Evolutionary conservation across 2,329 filamentous ascomycete genomes (phyloP).

Genomic region (Aspergillus fumigatus): DNA sequence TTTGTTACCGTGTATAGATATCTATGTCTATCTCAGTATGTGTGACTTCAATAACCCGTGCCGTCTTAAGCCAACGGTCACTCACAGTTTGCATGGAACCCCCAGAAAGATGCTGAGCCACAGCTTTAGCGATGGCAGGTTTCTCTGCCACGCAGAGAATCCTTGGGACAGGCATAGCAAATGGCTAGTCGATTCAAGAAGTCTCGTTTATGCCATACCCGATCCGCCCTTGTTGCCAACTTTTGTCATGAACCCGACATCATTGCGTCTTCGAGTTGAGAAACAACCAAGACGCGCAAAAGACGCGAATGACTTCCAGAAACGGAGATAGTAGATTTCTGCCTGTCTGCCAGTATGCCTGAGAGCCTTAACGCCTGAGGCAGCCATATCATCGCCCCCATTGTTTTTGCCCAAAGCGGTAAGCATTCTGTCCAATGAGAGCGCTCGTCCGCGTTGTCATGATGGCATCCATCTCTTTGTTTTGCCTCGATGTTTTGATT

Average conservation of each 20-base stretch:
- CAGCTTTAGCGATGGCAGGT: conserved; percentile 91
- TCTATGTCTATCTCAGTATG: conserved; percentile 45
- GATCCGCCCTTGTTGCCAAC: neutral
- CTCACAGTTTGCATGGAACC: conserved; percentile 66
- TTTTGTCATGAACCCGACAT: neutral
- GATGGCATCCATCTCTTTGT: conserved; percentile 1
- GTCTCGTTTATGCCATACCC: neutral
- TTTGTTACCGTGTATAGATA: conserved; percentile 60
- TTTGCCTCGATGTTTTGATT: conserved; percentile 2
- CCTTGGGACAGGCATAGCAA: conserved; percentile 30
- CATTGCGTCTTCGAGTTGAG: neutral
- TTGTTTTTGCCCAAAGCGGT: conserved; percentile 4
- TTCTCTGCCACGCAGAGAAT: conserved; percentile 80
- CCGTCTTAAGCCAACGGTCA: conserved; percentile 8
- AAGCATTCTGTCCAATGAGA: neutral
- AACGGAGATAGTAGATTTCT: neutral
- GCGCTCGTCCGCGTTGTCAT: conserved; percentile 5
- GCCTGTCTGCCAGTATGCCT: conserved; percentile 1
- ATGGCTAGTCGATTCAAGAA: neutral
- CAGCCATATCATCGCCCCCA: neutral
- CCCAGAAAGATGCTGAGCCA: conserved; percentile 82
- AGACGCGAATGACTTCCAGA: conserved; percentile 8
- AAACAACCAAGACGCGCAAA: conserved; percentile 15
- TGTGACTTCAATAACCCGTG: neutral
- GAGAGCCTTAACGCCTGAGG: conserved; percentile 1